These are phyloP conservation scores for Elsinoe fawcettii DNA, from an alignment of 2,329 filamentous ascomycete species.

Conservation along the genomic window DNA sequence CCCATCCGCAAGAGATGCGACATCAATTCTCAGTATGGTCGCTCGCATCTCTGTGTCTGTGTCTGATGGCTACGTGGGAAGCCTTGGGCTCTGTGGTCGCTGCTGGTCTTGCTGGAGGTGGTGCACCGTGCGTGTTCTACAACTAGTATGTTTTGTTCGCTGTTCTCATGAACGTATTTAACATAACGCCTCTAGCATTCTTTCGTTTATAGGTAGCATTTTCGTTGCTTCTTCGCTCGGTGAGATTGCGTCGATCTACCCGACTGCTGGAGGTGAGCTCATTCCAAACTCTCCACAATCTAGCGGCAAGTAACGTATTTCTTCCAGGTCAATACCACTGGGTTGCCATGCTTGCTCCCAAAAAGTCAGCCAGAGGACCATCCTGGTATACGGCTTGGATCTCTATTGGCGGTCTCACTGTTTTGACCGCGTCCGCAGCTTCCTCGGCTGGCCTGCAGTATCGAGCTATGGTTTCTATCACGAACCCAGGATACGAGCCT, in stretches of 20 bases:
- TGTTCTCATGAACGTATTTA: no score
- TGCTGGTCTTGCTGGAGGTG: constrained; percentile 38
- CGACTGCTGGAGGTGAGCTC: constrained; percentile 24
- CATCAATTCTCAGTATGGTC: constrained; percentile 31
- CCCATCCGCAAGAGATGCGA: not conserved
- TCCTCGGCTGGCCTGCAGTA: constrained; percentile 18
- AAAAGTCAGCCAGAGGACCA: constrained; percentile 29
- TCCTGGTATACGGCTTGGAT: constrained; percentile 32
- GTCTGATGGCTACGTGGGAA: constrained; percentile 48
- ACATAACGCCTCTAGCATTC: constrained; percentile 27
- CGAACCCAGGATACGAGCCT: not conserved
- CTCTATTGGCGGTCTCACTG: constrained; percentile 20
- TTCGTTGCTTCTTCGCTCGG: constrained; percentile 35
- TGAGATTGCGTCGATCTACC: constrained; percentile 35
- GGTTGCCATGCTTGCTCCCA: constrained; percentile 36
- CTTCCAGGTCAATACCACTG: constrained; percentile 40
- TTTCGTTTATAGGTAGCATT: constrained; percentile 36
- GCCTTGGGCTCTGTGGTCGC: constrained; percentile 42
- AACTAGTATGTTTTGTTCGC: constrained; percentile 40
- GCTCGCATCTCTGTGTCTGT: constrained; percentile 38
- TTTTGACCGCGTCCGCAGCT: constrained; percentile 19
- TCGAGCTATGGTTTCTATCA: constrained; percentile 9
- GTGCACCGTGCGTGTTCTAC: constrained; percentile 42
- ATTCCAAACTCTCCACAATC: no score
- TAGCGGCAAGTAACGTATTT: no score